phyloP scores from a whole-genome alignment of 2,329 filamentous ascomycete species.

The Rutstroemia sydowiana region DNA sequence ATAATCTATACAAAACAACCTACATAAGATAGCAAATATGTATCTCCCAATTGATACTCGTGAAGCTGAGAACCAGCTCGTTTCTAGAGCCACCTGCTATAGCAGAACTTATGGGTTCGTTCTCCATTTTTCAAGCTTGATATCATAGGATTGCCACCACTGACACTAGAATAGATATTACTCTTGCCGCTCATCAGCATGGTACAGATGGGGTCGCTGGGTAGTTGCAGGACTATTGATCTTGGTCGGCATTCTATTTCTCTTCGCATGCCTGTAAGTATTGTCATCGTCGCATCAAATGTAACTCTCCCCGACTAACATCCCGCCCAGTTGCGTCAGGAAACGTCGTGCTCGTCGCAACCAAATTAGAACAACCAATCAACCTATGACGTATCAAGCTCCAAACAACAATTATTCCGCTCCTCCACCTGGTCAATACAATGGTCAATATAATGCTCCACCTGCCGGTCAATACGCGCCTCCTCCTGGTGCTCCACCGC shows the following conservation, averaged over 20 bases:
- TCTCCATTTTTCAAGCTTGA: background rate
- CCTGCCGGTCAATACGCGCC: no score
- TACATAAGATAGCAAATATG: background rate
- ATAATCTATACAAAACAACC: no score
- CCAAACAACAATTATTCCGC: conserved; percentile 1
- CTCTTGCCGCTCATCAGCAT: conserved; percentile 11
- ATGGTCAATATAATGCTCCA: no score
- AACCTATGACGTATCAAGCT: conserved; percentile 9
- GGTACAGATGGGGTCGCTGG: conserved; percentile 19
- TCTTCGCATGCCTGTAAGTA: conserved; percentile 17
- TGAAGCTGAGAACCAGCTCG: conserved; percentile 1
- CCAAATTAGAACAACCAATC: background rate
- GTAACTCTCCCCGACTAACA: background rate
- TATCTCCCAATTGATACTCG: conserved; percentile 9
- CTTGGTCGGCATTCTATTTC: conserved; percentile 13
- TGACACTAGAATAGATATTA: background rate
- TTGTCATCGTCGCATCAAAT: background rate
- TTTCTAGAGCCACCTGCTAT: conserved; percentile 1
- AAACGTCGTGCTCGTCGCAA: conserved; percentile 9
- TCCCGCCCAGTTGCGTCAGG: background rate
- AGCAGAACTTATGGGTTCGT: background rate
- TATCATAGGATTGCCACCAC: background rate
- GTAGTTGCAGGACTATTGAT: conserved; percentile 18
- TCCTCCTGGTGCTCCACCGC: no score
- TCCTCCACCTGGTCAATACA: background rate